These are phyloP conservation scores for Musa troglodytarum DNA, from an alignment of 176 grass and related monocot genomes.

Conservation along the genomic window DNA sequence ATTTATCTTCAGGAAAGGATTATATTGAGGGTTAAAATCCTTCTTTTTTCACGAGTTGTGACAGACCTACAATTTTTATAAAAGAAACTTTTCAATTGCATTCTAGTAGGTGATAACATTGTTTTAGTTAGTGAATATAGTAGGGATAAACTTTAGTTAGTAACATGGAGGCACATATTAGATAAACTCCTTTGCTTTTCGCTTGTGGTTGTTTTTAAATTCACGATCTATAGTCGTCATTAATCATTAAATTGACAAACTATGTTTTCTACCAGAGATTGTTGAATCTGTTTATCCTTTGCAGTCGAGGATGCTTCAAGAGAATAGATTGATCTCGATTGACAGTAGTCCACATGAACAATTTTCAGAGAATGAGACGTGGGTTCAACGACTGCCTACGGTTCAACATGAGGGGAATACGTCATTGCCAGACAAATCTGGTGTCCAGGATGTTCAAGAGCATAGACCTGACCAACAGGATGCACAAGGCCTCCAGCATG, in stretches of 20 bases:
- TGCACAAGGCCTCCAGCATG: conserved; percentile 27
- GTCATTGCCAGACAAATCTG: conserved; percentile 10
- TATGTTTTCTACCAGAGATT: no score
- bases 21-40: no score
- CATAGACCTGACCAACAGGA: conserved; percentile 19
- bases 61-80: no score
- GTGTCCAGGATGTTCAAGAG: neutral
- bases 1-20: no score
- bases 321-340: conserved; percentile 21
- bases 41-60: no score
- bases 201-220: no score
- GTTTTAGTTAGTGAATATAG: no score
- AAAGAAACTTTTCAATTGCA: no score
- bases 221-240: no score
- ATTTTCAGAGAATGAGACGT: conserved; percentile 20
- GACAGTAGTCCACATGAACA: conserved; percentile 4
- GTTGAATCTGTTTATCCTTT: conserved; percentile 6
- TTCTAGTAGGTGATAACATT: no score
- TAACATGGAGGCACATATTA: no score
- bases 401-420: conserved; percentile 12
- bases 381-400: conserved; percentile 23
- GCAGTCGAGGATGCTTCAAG: conserved; percentile 75
- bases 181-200: neutral
- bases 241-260: neutral
- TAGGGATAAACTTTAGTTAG: no score